These are phyloP conservation scores for Aotearoamyces nothofagi DNA, from an alignment of 2,329 filamentous ascomycete genomes.

Conservation along the genomic window DNA sequence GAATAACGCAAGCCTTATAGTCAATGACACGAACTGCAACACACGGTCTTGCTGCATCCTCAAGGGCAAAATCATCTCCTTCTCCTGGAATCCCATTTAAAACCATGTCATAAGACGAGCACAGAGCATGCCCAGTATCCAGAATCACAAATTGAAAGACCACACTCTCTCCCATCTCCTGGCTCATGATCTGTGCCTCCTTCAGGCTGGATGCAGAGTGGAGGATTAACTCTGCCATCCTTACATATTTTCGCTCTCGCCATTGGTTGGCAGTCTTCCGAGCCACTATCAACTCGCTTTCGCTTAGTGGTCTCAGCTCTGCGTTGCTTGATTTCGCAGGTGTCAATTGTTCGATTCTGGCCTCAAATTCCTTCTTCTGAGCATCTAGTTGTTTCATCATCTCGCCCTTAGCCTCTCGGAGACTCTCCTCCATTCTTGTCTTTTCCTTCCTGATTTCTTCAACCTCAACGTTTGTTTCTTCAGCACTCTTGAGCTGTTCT, in stretches of 20 bases:
- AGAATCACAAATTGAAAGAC: constrained; percentile 92
- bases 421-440: constrained; percentile 65
- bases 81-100: constrained; percentile 80
- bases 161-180: constrained; percentile 83
- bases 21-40: constrained; percentile 83
- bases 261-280: constrained; percentile 56
- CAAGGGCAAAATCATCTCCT: constrained; percentile 67
- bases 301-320: constrained; percentile 33
- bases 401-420: constrained; percentile 66
- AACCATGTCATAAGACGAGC: constrained; percentile 93
- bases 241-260: constrained; percentile 74
- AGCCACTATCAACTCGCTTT: constrained; percentile 58
- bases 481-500: constrained; percentile 59
- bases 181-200: constrained; percentile 95
- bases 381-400: constrained; percentile 76
- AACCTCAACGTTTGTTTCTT: constrained; percentile 61
- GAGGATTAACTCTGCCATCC: constrained; percentile 83
- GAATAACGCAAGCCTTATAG: constrained; percentile 72
- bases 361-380: constrained; percentile 74
- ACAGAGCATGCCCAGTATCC: constrained; percentile 73
- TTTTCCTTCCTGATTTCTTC: constrained; percentile 78
- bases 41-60: constrained; percentile 74
- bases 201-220: constrained; percentile 81
- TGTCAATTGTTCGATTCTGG: constrained; percentile 64
- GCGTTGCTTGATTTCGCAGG: constrained; percentile 42